These are phyloP conservation scores for Leccinum subspadiceum DNA, from an alignment of 1,284 basidiomycete genomes.

Conservation along the genomic window DNA sequence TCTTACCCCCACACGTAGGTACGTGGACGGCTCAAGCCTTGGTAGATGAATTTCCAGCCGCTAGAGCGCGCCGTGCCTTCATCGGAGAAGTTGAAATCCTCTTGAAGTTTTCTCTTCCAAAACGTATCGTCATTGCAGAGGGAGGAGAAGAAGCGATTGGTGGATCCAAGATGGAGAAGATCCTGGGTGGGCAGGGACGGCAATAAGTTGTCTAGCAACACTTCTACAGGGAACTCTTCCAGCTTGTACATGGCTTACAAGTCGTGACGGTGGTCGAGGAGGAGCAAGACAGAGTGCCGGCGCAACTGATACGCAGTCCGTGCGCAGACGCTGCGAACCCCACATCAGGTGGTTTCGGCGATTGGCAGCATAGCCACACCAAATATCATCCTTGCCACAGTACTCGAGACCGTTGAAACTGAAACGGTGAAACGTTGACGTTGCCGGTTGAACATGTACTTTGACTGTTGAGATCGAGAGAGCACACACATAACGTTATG, in stretches of 20 bases:
- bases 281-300: not conserved
- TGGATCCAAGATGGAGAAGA: conserved; percentile 54
- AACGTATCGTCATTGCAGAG: conserved; percentile 74
- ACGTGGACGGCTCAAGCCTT: conserved; percentile 55
- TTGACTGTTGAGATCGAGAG: not conserved
- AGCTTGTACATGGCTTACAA: conserved; percentile 35
- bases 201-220: conserved; percentile 72
- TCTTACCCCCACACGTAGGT: conserved; percentile 82
- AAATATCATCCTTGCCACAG: not conserved
- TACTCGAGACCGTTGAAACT: not conserved
- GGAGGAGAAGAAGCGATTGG: conserved; percentile 55
- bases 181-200: conserved; percentile 58
- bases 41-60: conserved; percentile 81
- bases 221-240: conserved; percentile 63
- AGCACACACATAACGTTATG: not conserved
- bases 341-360: conserved; percentile 16
- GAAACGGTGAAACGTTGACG: not conserved
- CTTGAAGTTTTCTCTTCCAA: conserved; percentile 69
- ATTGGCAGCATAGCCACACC: conserved; percentile 27
- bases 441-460: not conserved
- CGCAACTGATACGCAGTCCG: not conserved
- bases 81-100: conserved; percentile 79
- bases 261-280: not conserved
- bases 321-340: conserved; percentile 8
- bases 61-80: conserved; percentile 64